Percentiles rank a stretch among this genome's conserved stretches.
phyloP scores from a whole-genome alignment of 2,329 filamentous ascomycete genomes.

The Clathrospora elynae region DNA sequence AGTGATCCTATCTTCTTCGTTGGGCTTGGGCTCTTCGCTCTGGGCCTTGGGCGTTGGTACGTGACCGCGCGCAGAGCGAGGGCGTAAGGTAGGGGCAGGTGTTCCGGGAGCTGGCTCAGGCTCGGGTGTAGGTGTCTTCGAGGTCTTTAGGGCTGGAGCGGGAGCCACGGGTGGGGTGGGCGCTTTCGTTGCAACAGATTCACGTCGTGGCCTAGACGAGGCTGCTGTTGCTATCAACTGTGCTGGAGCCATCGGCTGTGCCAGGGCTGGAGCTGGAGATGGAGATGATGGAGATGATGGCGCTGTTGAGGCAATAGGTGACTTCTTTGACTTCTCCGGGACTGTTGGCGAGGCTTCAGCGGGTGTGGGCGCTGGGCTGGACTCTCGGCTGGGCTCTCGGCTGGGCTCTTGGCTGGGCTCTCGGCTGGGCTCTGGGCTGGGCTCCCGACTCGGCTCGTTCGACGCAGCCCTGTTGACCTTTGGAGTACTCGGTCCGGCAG shows the following conservation, averaged over 20 bases:
- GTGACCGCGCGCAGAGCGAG: constrained; percentile 49
- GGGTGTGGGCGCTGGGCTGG: constrained; percentile 27
- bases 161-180: constrained; percentile 27
- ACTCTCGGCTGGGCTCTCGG: constrained; percentile 20
- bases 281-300: constrained; percentile 6
- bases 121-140: constrained; percentile 25
- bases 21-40: constrained; percentile 54
- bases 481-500: constrained; percentile 48
- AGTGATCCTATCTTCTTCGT: constrained; percentile 43
- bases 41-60: constrained; percentile 52
- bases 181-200: constrained; percentile 38
- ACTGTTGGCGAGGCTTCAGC: constrained; percentile 22
- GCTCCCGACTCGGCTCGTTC: constrained; percentile 17
- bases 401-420: constrained; percentile 17
- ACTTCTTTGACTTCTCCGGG: constrained; percentile 18
- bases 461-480: constrained; percentile 21
- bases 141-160: constrained; percentile 23
- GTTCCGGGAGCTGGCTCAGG: constrained; percentile 21
- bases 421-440: constrained; percentile 27
- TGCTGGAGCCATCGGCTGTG: constrained; percentile 6
- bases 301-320: constrained; percentile 13
- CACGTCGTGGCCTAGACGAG: constrained; percentile 43
- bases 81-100: constrained; percentile 26
- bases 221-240: constrained; percentile 34
- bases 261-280: constrained; percentile 12